Percentiles rank a stretch among this genome's conserved stretches.
phyloP scores from a whole-genome alignment of 768 basidiomycete species.

The Xerocomus brunneocitrinus region DNA sequence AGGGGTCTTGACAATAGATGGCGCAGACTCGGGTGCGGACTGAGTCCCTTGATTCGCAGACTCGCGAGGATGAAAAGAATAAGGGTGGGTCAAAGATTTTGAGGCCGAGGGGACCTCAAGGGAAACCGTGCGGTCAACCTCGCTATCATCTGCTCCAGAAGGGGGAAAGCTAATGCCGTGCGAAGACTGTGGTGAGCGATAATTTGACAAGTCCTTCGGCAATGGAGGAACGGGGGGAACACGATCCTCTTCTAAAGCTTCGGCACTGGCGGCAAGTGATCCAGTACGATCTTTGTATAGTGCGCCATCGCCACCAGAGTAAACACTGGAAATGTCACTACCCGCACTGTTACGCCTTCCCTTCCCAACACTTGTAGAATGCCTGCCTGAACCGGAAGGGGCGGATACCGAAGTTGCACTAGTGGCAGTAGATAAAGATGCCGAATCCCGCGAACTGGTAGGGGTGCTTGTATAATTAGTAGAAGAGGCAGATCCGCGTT shows the following conservation, averaged over 20 bases:
- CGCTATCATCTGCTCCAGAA: constrained; percentile 41
- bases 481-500: constrained; percentile 86
- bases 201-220: constrained; percentile 82
- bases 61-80: constrained; percentile 37
- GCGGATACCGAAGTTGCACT: constrained; percentile 70
- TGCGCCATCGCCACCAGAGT: constrained; percentile 58
- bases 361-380: constrained; percentile 58
- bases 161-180: constrained; percentile 50
- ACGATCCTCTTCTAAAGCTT: constrained; percentile 52
- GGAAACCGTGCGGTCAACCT: constrained; percentile 45
- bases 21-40: constrained; percentile 39
- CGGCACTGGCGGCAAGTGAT: constrained; percentile 53
- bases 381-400: constrained; percentile 59
- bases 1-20: constrained; percentile 63
- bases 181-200: constrained; percentile 61
- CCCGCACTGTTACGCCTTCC: constrained; percentile 77
- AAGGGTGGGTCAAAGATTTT: constrained; percentile 24
- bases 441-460: constrained; percentile 84
- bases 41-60: constrained; percentile 35
- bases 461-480: constrained; percentile 80
- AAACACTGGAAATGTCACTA: constrained; percentile 76
- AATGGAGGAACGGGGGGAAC: constrained; percentile 95
- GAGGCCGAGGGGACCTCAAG: constrained; percentile 45
- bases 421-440: constrained; percentile 73
- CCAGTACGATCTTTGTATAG: constrained; percentile 66